Percentiles rank a stretch among this genome's conserved stretches.
Conservation (phyloP, 495 filamentous ascomycete genomes). For the Penicillium maclennaniae region DNA sequence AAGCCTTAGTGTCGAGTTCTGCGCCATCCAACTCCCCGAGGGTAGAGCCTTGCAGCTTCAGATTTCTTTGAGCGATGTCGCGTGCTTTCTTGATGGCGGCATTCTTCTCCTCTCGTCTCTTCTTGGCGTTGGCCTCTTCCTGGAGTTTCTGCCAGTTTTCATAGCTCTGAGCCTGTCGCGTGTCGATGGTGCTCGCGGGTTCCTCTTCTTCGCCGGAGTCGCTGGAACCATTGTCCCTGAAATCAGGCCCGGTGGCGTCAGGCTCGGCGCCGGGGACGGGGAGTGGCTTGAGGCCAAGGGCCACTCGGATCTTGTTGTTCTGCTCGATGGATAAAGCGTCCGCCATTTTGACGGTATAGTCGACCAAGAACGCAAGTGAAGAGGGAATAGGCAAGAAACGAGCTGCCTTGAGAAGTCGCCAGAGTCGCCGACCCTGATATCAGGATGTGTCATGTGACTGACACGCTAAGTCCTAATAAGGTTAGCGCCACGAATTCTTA, state of each 20-base stretch:
- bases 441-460: conserved; percentile 9
- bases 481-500: conserved; percentile 24
- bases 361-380: conserved; percentile 4
- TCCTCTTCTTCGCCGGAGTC: conserved; percentile 58
- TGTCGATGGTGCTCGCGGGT: conserved; percentile 70
- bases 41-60: conserved; percentile 72
- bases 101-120: conserved; percentile 69
- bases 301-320: conserved; percentile 86
- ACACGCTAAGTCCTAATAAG: conserved; percentile 5
- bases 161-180: conserved; percentile 69
- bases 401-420: not conserved
- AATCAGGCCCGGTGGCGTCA: conserved; percentile 48
- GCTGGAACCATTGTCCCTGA: conserved; percentile 52
- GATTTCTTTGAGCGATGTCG: conserved; percentile 71
- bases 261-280: conserved; percentile 64
- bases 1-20: conserved; percentile 71
- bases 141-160: conserved; percentile 69
- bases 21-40: conserved; percentile 65
- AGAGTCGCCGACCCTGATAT: conserved; percentile 6
- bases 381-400: not conserved
- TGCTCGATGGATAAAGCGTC: conserved; percentile 86
- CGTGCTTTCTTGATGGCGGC: conserved; percentile 83
- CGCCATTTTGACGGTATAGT: conserved; percentile 51
- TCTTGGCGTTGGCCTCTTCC: conserved; percentile 61
- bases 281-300: conserved; percentile 85